Percentiles rank a stretch among this genome's conserved stretches.
Evolutionary conservation across 2,329 filamentous ascomycete genomes (phyloP).

Genomic region (Cladosporium sp.): DNA sequence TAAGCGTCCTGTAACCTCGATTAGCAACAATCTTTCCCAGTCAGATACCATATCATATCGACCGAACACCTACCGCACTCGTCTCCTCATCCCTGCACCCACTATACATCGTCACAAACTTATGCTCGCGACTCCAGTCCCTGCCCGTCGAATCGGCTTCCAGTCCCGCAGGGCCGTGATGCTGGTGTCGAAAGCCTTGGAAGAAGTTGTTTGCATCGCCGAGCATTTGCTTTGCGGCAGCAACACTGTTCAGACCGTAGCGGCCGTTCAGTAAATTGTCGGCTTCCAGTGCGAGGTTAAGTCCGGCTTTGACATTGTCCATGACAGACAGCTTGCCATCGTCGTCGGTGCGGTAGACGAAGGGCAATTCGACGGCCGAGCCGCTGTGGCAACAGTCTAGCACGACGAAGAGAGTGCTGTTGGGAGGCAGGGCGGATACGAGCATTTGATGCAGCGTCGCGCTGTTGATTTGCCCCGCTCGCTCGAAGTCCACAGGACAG

Average conservation of each 20-base stretch:
- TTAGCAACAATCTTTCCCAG: conserved; percentile 6
- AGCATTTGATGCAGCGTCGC: conserved; percentile 50
- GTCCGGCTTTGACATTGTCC: conserved; percentile 52
- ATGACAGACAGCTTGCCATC: conserved; percentile 54
- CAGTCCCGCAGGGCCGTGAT: conserved; percentile 26
- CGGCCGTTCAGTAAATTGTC: conserved; percentile 48
- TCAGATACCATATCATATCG: too few species aligned
- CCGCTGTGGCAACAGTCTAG: conserved; percentile 62
- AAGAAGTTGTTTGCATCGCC: conserved; percentile 54
- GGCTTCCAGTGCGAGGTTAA: conserved; percentile 49
- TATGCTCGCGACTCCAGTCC: conserved; percentile 36
- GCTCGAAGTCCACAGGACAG: conserved; percentile 34
- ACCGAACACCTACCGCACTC: conserved; percentile 39
- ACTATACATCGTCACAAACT: conserved; percentile 49
- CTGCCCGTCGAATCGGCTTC: conserved; percentile 42
- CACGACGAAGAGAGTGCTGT: conserved; percentile 51
- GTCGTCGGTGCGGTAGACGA: conserved; percentile 53
- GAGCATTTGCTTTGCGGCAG: conserved; percentile 50
- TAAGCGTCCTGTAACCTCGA: conserved; percentile 27
- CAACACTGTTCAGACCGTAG: conserved; percentile 43
- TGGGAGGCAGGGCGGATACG: conserved; percentile 48
- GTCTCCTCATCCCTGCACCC: conserved; percentile 52
- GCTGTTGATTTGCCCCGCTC: conserved; percentile 52
- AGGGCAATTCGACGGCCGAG: conserved; percentile 56
- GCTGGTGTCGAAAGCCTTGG: conserved; percentile 46